Conservation (phyloP, 495 filamentous ascomycete species). For the Aspergillus sparsus region DNA sequence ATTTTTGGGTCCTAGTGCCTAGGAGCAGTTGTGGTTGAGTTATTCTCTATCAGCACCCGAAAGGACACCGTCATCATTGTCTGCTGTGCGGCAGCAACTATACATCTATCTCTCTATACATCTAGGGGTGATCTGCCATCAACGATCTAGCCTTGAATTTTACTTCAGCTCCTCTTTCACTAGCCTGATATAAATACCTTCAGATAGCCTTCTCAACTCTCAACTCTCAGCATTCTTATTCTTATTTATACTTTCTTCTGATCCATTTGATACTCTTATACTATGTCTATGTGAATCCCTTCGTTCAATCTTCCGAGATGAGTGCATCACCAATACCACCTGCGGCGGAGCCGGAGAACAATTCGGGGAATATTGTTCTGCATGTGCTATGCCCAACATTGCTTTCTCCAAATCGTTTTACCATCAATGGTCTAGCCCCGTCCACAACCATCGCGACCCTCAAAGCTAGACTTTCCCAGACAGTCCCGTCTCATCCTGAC, state of each 20-base stretch:
- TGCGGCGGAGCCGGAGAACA: constrained; percentile 7
- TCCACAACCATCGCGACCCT: constrained; percentile 61
- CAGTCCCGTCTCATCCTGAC: constrained; percentile 53
- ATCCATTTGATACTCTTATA: too few species aligned
- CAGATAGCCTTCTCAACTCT: too few species aligned
- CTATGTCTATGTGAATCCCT: background rate
- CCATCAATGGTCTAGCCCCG: constrained; percentile 53
- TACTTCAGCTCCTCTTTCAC: background rate
- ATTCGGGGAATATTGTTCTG: constrained; percentile 48
- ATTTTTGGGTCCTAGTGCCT: background rate
- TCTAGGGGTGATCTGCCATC: background rate
- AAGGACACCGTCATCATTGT: constrained; percentile 13
- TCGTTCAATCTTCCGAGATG: constrained; percentile 5
- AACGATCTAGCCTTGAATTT: constrained; percentile 1
- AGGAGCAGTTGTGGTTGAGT: background rate
- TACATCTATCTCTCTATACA: background rate
- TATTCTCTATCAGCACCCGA: constrained; percentile 1
- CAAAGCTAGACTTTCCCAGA: constrained; percentile 58
- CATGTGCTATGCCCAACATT: constrained; percentile 66
- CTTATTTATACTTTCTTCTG: too few species aligned
- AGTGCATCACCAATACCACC: background rate
- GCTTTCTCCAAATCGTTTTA: constrained; percentile 54
- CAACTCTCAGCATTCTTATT: too few species aligned
- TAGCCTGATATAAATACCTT: too few species aligned
- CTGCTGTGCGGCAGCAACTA: too few species aligned